Conservation (phyloP, 2,329 filamentous ascomycete genomes). For the Venturia oleaginea region DNA sequence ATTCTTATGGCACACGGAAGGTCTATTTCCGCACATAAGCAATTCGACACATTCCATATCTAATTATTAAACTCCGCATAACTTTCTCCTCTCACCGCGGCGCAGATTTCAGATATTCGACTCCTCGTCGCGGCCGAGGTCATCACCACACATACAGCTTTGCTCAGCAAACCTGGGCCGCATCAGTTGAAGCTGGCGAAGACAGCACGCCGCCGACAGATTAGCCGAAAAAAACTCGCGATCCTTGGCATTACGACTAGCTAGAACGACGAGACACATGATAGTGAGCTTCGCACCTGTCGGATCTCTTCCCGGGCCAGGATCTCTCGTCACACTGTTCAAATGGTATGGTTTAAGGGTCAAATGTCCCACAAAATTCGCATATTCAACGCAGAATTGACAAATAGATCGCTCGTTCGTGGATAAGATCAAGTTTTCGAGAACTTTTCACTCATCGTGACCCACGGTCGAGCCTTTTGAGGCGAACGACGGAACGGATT, state of each 20-base stretch:
- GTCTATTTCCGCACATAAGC: background rate
- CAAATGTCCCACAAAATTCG: background rate
- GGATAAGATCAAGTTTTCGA: background rate
- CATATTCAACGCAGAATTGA: background rate
- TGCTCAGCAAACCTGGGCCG: background rate
- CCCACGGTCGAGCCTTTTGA: background rate
- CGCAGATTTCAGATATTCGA: background rate
- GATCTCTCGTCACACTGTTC: background rate
- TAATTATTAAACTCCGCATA: background rate
- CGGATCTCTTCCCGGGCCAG: background rate
- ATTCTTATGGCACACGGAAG: background rate
- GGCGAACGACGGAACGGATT: background rate
- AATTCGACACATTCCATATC: background rate
- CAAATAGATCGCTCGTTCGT: background rate
- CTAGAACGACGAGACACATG: background rate
- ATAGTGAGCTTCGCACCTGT: background rate
- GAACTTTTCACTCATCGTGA: background rate
- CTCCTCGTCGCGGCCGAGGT: background rate
- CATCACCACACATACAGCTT: background rate
- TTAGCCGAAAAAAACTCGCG: background rate
- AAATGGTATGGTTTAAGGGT: background rate
- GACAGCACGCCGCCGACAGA: background rate
- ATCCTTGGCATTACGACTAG: background rate
- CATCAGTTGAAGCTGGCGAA: background rate
- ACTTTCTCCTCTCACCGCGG: background rate